These are phyloP conservation scores for Penicillium occitanis DNA, from an alignment of 2,329 filamentous ascomycete species.

Conservation along the genomic window DNA sequence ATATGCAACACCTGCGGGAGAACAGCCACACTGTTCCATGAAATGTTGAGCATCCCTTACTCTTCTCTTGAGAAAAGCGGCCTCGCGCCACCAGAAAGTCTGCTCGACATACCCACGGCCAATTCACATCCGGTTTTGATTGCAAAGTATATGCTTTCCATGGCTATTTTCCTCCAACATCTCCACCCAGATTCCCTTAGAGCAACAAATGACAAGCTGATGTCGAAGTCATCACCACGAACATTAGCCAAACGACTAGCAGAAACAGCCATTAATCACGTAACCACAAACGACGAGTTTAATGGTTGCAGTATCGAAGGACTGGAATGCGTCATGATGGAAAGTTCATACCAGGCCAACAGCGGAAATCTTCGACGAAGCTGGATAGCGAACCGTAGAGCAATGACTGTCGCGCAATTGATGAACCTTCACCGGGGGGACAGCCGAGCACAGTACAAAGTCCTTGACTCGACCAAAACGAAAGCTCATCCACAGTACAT, in stretches of 20 bases:
- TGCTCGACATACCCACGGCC: not conserved
- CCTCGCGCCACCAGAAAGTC: not conserved
- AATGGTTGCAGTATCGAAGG: conserved; percentile 39
- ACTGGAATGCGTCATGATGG: conserved; percentile 47
- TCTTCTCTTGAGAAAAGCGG: not conserved
- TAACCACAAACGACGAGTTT: conserved; percentile 44
- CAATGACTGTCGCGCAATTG: conserved; percentile 43
- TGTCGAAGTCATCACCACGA: not conserved
- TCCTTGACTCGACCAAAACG: conserved; percentile 31
- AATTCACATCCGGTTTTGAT: not conserved
- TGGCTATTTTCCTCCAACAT: not conserved
- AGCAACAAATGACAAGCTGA: not conserved
- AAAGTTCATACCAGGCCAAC: conserved; percentile 42
- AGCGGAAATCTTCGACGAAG: conserved; percentile 44
- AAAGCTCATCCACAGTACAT: conserved; percentile 29
- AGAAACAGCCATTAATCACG: conserved; percentile 32
- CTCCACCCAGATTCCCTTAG: not conserved
- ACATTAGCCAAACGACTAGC: conserved; percentile 31
- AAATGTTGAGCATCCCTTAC: not conserved
- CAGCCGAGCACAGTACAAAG: conserved; percentile 20
- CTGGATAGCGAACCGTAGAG: conserved; percentile 43
- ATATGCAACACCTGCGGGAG: not conserved
- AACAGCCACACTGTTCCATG: not conserved
- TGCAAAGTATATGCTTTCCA: not conserved
- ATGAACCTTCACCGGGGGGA: conserved; percentile 41